These are phyloP conservation scores for Daldinia decipiens DNA, from an alignment of 495 filamentous ascomycete genomes.

Conservation along the genomic window DNA sequence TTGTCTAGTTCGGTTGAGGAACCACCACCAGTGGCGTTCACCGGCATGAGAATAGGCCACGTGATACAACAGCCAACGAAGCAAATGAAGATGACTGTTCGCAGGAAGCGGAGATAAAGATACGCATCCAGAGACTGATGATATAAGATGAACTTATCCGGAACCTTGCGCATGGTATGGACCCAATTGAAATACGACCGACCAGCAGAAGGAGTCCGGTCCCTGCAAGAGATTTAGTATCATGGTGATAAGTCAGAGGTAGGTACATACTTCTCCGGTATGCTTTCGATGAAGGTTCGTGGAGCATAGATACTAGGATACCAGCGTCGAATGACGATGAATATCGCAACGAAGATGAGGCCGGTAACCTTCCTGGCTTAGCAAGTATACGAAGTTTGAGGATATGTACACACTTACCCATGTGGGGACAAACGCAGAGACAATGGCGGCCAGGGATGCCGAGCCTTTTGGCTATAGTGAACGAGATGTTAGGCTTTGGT, in stretches of 20 bases:
- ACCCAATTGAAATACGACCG: slow-evolving; percentile 66
- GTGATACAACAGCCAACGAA: slow-evolving; percentile 76
- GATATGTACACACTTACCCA: slow-evolving; percentile 38
- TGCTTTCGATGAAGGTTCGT: slow-evolving; percentile 44
- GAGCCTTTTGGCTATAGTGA: slow-evolving; percentile 42
- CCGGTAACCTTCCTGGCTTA: slow-evolving; percentile 35
- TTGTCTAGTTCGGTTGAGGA: slow-evolving; percentile 68
- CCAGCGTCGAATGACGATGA: slow-evolving; percentile 41
- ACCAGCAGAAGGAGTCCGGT: slow-evolving; percentile 39
- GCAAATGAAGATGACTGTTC: slow-evolving; percentile 73
- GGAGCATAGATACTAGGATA: slow-evolving; percentile 46
- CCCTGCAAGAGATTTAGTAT: slow-evolving; percentile 37
- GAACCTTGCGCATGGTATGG: slow-evolving; percentile 66
- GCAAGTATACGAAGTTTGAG: slow-evolving; percentile 4
- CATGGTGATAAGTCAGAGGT: neutral
- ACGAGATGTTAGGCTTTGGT: slow-evolving; percentile 18
- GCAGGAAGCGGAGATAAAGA: slow-evolving; percentile 83
- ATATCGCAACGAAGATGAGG: slow-evolving; percentile 42
- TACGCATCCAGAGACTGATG: slow-evolving; percentile 78
- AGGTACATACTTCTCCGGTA: slow-evolving; percentile 46
- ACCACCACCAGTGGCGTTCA: slow-evolving; percentile 77
- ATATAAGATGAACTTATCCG: slow-evolving; percentile 70
- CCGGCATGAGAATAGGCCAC: slow-evolving; percentile 80
- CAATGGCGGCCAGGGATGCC: slow-evolving; percentile 42
- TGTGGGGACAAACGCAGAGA: slow-evolving; percentile 46